Conservation (phyloP, 2,329 filamentous ascomycete genomes). For the Claviceps sorghi region DNA sequence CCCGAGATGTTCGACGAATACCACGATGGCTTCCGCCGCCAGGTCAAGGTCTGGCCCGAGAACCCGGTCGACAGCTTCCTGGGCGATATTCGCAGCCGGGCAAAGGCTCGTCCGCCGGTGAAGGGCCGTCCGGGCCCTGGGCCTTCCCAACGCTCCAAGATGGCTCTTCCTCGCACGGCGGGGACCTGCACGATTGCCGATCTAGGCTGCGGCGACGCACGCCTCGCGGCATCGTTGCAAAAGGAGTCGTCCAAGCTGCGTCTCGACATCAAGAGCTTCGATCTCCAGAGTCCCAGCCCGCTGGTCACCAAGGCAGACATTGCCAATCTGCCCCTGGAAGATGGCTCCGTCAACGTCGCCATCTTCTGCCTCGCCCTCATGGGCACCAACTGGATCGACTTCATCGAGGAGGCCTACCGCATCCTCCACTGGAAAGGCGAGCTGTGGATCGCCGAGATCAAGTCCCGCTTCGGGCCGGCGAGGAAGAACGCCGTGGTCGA, state of each 20-base stretch:
- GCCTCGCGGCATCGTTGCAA: conserved; percentile 56
- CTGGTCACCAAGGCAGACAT: conserved; percentile 85
- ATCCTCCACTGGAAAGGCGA: conserved; percentile 88
- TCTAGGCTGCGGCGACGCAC: conserved; percentile 84
- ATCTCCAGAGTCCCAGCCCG: conserved; percentile 62
- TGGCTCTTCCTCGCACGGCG: conserved; percentile 55
- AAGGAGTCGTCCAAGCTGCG: conserved; percentile 49
- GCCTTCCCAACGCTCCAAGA: conserved; percentile 14
- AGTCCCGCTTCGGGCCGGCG: conserved; percentile 58
- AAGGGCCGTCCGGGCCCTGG: conserved; percentile 17
- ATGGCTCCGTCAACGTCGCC: conserved; percentile 67
- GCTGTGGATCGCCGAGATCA: conserved; percentile 95
- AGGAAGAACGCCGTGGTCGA: conserved; percentile 32
- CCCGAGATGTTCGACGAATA: conserved; percentile 95
- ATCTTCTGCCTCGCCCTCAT: conserved; percentile 95
- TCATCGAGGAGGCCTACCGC: conserved; percentile 90
- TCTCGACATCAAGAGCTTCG: conserved; percentile 68
- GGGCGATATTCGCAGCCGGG: conserved; percentile 52
- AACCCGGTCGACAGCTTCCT: conserved; percentile 91
- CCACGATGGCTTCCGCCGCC: conserved; percentile 87
- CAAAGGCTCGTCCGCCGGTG: conserved; percentile 28
- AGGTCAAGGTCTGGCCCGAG: conserved; percentile 90
- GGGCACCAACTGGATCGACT: conserved; percentile 97
- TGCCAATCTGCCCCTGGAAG: conserved; percentile 59
- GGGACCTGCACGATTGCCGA: conserved; percentile 72